These are phyloP conservation scores for Talaromyces sp. DNA, from an alignment of 2,329 filamentous ascomycete species.

Conservation along the genomic window DNA sequence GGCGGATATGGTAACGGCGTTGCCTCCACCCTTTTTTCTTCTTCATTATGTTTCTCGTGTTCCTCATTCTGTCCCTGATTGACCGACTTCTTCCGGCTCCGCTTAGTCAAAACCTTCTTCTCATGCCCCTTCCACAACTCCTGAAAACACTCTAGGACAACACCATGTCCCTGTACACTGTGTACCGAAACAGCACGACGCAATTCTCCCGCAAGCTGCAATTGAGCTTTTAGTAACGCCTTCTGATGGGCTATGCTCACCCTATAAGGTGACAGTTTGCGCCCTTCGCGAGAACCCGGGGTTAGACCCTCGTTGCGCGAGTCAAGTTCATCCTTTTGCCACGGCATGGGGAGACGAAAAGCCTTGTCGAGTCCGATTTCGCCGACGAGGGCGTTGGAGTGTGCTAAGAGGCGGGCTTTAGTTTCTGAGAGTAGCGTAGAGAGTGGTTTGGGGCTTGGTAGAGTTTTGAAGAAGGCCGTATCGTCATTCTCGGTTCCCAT, in stretches of 20 bases:
- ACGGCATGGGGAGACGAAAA: constrained; percentile 58
- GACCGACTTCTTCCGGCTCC: constrained; percentile 39
- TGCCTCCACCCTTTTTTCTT: constrained; percentile 2
- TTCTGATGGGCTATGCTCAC: constrained; percentile 58
- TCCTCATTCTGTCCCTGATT: constrained; percentile 21
- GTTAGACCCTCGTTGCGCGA: constrained; percentile 45
- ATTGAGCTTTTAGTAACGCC: constrained; percentile 54
- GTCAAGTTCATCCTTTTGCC: constrained; percentile 35
- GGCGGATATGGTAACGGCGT: constrained; percentile 68
- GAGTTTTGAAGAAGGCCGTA: constrained; percentile 44
- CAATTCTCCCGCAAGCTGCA: constrained; percentile 58
- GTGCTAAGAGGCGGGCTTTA: constrained; percentile 44
- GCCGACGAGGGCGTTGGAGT: constrained; percentile 57
- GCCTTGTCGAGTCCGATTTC: constrained; percentile 61
- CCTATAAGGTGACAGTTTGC: constrained; percentile 55
- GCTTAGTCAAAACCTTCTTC: constrained; percentile 32
- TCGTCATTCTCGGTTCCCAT: constrained; percentile 40
- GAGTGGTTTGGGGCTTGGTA: constrained; percentile 55
- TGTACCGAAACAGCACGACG: constrained; percentile 58
- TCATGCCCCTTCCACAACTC: constrained; percentile 57
- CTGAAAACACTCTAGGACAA: constrained; percentile 54
- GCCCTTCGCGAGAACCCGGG: constrained; percentile 58
- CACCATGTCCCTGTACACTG: constrained; percentile 61
- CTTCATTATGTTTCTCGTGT: constrained; percentile 28
- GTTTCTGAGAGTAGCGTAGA: constrained; percentile 52